These are phyloP conservation scores for Malassezia equina DNA, from an alignment of 1,284 basidiomycete genomes.

Conservation along the genomic window DNA sequence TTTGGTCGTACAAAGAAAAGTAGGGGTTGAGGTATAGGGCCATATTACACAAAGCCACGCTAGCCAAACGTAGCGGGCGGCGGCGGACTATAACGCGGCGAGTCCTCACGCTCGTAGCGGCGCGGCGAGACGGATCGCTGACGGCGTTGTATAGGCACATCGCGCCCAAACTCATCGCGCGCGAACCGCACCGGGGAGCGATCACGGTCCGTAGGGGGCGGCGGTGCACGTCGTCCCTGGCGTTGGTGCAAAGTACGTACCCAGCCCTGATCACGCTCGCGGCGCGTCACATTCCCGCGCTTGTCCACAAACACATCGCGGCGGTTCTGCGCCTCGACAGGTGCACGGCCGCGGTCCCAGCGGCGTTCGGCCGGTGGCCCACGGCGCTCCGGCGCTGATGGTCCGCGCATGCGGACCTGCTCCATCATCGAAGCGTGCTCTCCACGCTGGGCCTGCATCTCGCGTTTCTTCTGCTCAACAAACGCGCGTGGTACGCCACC, in stretches of 20 bases:
- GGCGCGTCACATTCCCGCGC: conserved; percentile 8
- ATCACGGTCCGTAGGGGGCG: background rate
- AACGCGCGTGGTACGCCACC: conserved; percentile 86
- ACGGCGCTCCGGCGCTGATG: background rate
- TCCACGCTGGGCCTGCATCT: conserved; percentile 61
- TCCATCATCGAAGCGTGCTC: background rate
- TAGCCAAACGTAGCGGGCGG: background rate
- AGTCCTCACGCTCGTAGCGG: background rate
- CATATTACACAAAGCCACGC: background rate
- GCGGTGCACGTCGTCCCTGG: conserved; percentile 1
- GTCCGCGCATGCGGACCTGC: conserved; percentile 8
- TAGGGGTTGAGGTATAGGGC: background rate
- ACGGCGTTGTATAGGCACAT: background rate
- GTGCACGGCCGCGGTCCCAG: conserved; percentile 15
- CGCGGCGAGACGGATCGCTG: background rate
- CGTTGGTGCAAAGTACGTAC: background rate
- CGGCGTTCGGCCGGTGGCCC: background rate
- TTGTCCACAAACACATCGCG: conserved; percentile 9
- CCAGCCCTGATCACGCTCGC: conserved; percentile 15
- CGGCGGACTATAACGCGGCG: conserved; percentile 2
- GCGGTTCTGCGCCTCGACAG: conserved; percentile 8
- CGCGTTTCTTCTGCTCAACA: conserved; percentile 89
- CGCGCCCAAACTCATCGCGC: background rate
- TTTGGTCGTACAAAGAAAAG: conserved; percentile 40
- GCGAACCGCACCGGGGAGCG: background rate